Evolutionary conservation across 2,329 filamentous ascomycete genomes (phyloP), one percentile per base, ranked within the genome.

Genomic region (Talaromyces sp.): DNA sequence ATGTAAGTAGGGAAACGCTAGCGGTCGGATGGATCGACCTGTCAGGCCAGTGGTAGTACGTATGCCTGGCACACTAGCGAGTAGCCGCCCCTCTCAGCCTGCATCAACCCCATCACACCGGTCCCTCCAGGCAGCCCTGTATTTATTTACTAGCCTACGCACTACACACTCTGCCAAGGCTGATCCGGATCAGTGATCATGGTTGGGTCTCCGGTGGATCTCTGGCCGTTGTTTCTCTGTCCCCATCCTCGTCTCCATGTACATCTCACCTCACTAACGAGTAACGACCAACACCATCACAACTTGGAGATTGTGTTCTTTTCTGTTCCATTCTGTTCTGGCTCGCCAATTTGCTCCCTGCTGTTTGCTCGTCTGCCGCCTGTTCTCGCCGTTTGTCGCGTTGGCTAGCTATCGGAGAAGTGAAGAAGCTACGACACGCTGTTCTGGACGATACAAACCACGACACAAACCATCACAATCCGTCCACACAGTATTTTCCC

Each of bases 11-110:
- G 8, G 8, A 45, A 24, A 47, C 56, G 56, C 56, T 58, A 57
- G 50, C 37, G 45, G 19, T 65, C 59, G 63, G 60, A 62, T 64
- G 63, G 63, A 65, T 65, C 64, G 64, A 60, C 64, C 64, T 61
- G 64, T 62, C 52, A 59, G 37, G 31, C 39, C 52, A 50, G 7
- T 45, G 33, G 45, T 22, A 22, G 22, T 22, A 62, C 47, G 60
- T 62, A 60, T 31, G 56, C 56, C 27, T 31, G 27, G 27, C 47
- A 27, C 47, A 27, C 47, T 52, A 7, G 24, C 35, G 24, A 24
- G 24, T 31, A 50, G 47, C 33, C 47, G 60, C 45, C 60, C 48
- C 27, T 31, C 27, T 22, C 27, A 31, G 27, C 27, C 27, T 31
- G 27, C 27, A 31, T 31, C 27, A 31, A 31, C 27, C 24, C 47